Conservation (phyloP, 129 eudicot species). For the Escallonia herrerae region DNA sequence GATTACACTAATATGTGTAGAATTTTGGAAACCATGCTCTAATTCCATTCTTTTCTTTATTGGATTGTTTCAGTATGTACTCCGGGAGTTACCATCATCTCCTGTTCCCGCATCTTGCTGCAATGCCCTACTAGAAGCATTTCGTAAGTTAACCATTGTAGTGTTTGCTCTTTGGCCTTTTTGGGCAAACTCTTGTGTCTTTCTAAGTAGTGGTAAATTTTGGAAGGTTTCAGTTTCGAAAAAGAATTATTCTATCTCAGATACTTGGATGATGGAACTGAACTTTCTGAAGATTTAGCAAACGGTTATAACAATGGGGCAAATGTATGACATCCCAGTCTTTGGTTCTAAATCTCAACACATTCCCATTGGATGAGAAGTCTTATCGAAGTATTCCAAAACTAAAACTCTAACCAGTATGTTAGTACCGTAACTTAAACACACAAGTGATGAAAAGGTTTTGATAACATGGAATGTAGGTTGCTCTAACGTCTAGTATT, state of each 20-base stretch:
- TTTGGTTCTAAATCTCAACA: no score
- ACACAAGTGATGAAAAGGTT: no score
- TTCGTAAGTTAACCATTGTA: constrained; percentile 42
- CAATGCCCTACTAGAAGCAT: constrained; percentile 94
- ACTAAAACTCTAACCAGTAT: no score
- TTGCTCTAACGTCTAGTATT: no score
- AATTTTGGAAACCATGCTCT: background rate
- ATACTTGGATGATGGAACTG: background rate
- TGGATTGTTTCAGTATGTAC: constrained; percentile 50
- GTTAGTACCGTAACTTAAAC: no score
- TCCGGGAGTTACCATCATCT: constrained; percentile 95
- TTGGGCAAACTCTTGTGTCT: no score
- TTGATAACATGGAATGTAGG: no score
- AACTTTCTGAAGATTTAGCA: no score
- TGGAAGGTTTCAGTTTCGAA: background rate
- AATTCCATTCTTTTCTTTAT: background rate
- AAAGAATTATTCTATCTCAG: no score
- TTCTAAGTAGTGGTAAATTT: no score
- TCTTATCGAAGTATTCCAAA: no score
- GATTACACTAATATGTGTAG: background rate
- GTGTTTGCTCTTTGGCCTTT: background rate
- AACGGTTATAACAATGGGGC: background rate
- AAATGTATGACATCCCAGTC: background rate
- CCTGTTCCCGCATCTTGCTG: constrained; percentile 99
- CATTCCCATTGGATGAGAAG: no score